phyloP scores from a whole-genome alignment of 2,329 filamentous ascomycete genomes.

The Spiromastix sp. region DNA sequence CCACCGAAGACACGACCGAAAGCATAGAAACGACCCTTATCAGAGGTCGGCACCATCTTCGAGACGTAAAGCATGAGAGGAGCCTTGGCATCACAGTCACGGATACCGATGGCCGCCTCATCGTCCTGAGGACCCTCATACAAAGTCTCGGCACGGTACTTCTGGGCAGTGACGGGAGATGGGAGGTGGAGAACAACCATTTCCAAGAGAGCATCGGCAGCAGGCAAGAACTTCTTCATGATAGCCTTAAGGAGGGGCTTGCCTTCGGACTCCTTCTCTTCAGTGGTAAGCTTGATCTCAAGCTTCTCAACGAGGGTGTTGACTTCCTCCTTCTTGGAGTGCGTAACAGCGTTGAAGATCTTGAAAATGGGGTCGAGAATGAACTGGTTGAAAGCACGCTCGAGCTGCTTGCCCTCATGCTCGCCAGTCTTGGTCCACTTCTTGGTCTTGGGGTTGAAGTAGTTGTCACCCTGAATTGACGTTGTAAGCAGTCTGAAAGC shows the following conservation, averaged over 20 bases:
- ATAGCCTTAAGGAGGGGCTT: constrained; percentile 96
- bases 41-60: constrained; percentile 99
- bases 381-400: constrained; percentile 99
- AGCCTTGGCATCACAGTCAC: constrained; percentile 94
- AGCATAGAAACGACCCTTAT: constrained; percentile 99
- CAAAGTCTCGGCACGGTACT: constrained; percentile 94
- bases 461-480: constrained; percentile 72
- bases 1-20: constrained; percentile 99
- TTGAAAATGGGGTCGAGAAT: constrained; percentile 99
- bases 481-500: neutral
- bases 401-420: constrained; percentile 76
- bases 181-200: constrained; percentile 99
- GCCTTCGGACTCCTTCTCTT: constrained; percentile 90
- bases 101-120: constrained; percentile 88
- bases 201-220: constrained; percentile 94
- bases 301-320: constrained; percentile 80
- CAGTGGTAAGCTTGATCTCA: constrained; percentile 74
- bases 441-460: constrained; percentile 99
- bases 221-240: constrained; percentile 98
- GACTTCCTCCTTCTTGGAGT: constrained; percentile 96
- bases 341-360: constrained; percentile 93
- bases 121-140: constrained; percentile 97
- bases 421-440: constrained; percentile 92
- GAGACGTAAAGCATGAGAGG: constrained; percentile 99
- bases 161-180: constrained; percentile 90